Percentiles rank a stretch among this genome's conserved stretches.
phyloP scores from a whole-genome alignment of 495 filamentous ascomycete species.

The Hyaloscypha finlandica region DNA sequence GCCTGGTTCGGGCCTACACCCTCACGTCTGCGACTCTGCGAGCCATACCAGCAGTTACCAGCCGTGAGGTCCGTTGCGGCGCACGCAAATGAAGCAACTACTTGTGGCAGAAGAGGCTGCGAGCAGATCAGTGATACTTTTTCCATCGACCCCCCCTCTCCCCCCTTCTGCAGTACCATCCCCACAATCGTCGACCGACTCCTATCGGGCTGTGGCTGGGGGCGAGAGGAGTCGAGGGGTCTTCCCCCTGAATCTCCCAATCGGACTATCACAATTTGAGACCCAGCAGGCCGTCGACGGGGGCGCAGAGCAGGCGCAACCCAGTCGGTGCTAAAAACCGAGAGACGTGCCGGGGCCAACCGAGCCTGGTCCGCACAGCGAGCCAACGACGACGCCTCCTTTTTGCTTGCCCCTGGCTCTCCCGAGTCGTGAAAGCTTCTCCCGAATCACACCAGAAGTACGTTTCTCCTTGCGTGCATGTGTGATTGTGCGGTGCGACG shows the following conservation, averaged over 20 bases:
- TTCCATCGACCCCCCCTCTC: background rate
- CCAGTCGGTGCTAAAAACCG: no score
- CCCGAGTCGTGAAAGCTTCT: background rate
- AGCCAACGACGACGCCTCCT: background rate
- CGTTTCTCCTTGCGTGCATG: slow-evolving; percentile 4
- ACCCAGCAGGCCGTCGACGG: background rate
- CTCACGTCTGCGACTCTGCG: background rate
- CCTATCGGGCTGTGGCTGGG: background rate
- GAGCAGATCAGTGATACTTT: background rate
- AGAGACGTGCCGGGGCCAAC: no score
- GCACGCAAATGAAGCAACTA: slow-evolving; percentile 3
- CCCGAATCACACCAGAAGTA: background rate
- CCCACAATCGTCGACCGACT: background rate
- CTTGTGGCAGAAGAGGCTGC: background rate
- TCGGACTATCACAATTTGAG: background rate
- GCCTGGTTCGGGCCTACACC: background rate
- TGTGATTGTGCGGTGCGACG: slow-evolving; percentile 1
- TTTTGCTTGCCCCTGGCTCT: background rate
- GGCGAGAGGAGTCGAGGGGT: background rate
- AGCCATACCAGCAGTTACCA: background rate
- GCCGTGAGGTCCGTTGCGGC: background rate
- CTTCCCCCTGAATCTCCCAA: slow-evolving; percentile 1
- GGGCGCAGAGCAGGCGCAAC: no score
- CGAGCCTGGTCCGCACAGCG: no score
- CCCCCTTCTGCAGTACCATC: background rate